These are phyloP conservation scores for Phaeosphaeria sp. DNA, from an alignment of 2,329 filamentous ascomycete genomes.

Conservation along the genomic window DNA sequence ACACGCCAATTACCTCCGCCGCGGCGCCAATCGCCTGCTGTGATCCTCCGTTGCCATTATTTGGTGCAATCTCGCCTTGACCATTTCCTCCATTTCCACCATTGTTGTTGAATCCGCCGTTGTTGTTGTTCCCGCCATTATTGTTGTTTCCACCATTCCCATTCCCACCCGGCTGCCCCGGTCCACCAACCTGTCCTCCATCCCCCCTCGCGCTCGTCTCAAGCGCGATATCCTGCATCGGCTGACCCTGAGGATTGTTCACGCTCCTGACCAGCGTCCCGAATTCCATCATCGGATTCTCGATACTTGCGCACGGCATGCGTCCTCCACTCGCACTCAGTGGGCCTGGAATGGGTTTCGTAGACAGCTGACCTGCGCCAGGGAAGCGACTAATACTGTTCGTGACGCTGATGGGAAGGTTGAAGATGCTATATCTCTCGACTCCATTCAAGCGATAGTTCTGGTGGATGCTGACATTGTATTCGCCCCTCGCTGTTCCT, in stretches of 20 bases:
- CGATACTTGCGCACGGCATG: slow-evolving; percentile 36
- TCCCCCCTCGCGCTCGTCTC: slow-evolving; percentile 30
- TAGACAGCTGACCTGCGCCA: slow-evolving; percentile 37
- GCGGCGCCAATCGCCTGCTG: slow-evolving; percentile 3
- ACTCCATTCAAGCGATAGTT: slow-evolving; percentile 70
- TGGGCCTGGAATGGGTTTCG: slow-evolving; percentile 42
- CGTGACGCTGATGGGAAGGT: slow-evolving; percentile 72
- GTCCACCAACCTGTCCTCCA: slow-evolving; percentile 38
- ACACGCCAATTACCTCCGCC: slow-evolving; percentile 2
- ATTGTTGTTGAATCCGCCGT: slow-evolving; percentile 3
- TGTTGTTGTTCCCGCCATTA: neutral
- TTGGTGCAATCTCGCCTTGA: neutral
- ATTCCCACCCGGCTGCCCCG: slow-evolving; percentile 17
- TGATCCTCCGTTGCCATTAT: neutral
- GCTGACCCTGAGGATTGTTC: slow-evolving; percentile 42
- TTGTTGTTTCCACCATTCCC: neutral
- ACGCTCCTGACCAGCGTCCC: slow-evolving; percentile 35
- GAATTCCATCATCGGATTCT: slow-evolving; percentile 37
- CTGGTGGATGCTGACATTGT: slow-evolving; percentile 77
- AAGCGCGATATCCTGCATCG: slow-evolving; percentile 36
- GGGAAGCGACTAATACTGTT: slow-evolving; percentile 63
- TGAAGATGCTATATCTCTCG: slow-evolving; percentile 73
- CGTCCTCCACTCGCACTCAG: slow-evolving; percentile 43
- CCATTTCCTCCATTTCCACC: slow-evolving; percentile 2
- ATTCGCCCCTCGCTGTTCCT: slow-evolving; percentile 64